Percentiles rank a stretch among this genome's conserved stretches.
These are phyloP conservation scores for Micromonas pusilla DNA, from an alignment of 139 green algal genomes.

Conservation along the genomic window DNA sequence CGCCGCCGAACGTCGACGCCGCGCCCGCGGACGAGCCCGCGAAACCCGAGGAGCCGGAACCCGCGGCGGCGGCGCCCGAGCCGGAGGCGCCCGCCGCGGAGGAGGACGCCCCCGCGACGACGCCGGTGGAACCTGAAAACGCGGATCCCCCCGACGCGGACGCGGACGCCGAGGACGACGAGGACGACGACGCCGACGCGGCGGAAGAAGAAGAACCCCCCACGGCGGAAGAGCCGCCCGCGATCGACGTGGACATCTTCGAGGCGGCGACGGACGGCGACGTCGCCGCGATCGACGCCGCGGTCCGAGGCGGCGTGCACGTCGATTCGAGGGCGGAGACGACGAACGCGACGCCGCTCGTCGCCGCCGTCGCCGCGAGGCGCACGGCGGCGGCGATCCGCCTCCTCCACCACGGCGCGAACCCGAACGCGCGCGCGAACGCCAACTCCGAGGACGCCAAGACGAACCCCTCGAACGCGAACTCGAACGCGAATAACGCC, in stretches of 20 bases:
- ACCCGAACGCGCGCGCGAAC: neutral
- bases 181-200: neutral
- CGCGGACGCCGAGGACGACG: too few species aligned
- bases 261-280: neutral
- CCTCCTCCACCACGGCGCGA: neutral
- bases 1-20: too few species aligned
- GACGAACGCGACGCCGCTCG: neutral
- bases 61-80: neutral
- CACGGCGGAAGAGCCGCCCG: neutral
- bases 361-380: neutral
- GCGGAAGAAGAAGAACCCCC: neutral
- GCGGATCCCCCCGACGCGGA: neutral
- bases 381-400: neutral
- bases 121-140: neutral
- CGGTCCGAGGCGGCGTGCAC: neutral
- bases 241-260: neutral
- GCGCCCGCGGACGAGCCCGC: too few species aligned
- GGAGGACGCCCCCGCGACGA: too few species aligned
- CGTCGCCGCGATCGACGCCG: neutral
- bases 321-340: neutral
- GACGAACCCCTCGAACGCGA: constrained; percentile 3
- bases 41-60: neutral
- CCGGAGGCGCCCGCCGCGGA: neutral
- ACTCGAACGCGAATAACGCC: too few species aligned
- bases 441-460: too few species aligned